Conservation (phyloP, 805 yeast genomes). For the Nakazawaea populi region DNA sequence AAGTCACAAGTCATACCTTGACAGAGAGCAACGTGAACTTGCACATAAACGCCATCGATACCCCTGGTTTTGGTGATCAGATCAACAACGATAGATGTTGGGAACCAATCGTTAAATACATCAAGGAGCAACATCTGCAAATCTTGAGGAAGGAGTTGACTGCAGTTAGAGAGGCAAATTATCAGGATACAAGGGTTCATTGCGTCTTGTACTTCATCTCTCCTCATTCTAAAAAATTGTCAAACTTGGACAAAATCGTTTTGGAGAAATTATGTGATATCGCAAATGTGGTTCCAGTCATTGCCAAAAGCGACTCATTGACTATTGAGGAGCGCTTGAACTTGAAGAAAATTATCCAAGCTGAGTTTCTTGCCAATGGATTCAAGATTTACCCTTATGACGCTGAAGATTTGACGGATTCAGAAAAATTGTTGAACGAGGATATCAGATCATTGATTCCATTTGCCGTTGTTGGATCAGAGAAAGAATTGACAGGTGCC, state of each 20-base stretch:
- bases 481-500: constrained; percentile 58
- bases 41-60: constrained; percentile 84
- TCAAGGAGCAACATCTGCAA: constrained; percentile 90
- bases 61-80: constrained; percentile 98
- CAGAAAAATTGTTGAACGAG: constrained; percentile 66
- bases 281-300: constrained; percentile 90
- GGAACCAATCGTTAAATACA: constrained; percentile 93
- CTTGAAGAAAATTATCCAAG: constrained; percentile 72
- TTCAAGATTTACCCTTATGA: constrained; percentile 85
- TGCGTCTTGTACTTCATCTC: constrained; percentile 87
- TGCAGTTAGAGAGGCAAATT: constrained; percentile 81
- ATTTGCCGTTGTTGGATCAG: constrained; percentile 92
- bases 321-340: constrained; percentile 78
- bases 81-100: constrained; percentile 92
- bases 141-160: constrained; percentile 91
- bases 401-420: constrained; percentile 59
- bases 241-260: constrained; percentile 75
- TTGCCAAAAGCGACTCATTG: constrained; percentile 88
- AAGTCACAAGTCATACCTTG: constrained; percentile 61
- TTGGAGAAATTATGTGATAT: constrained; percentile 81
- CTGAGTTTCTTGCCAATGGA: constrained; percentile 66
- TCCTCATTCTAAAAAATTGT: constrained; percentile 84
- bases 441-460: constrained; percentile 79
- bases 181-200: constrained; percentile 88
- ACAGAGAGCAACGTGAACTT: constrained; percentile 84